Evolutionary conservation across 2,329 filamentous ascomycete species (phyloP).

Genomic region (Malbranchea zuffiana): DNA sequence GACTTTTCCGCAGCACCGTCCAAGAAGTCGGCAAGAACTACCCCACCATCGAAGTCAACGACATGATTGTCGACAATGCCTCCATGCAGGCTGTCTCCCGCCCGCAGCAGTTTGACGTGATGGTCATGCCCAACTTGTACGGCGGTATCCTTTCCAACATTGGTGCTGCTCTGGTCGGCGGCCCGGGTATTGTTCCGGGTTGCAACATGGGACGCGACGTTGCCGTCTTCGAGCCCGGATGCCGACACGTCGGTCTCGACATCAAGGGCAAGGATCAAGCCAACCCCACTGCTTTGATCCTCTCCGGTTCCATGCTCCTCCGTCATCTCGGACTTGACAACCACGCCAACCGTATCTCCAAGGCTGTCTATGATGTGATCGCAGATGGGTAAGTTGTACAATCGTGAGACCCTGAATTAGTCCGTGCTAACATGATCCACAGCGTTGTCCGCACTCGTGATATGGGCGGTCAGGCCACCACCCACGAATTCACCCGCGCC

Average conservation of each 20-base stretch:
- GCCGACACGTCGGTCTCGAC: slow-evolving; percentile 97
- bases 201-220: slow-evolving; percentile 99
- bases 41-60: slow-evolving; percentile 88
- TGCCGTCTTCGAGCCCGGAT: slow-evolving; percentile 96
- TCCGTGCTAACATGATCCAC: not conserved
- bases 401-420: not conserved
- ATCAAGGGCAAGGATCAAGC: slow-evolving; percentile 99
- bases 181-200: slow-evolving; percentile 90
- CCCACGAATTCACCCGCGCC: slow-evolving; percentile 88
- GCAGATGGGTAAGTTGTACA: slow-evolving; percentile 63
- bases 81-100: slow-evolving; percentile 97
- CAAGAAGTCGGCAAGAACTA: slow-evolving; percentile 88
- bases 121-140: slow-evolving; percentile 99
- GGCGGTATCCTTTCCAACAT: slow-evolving; percentile 99
- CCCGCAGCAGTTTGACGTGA: slow-evolving; percentile 97
- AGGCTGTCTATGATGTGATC: slow-evolving; percentile 66
- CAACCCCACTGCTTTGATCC: slow-evolving; percentile 90
- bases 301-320: slow-evolving; percentile 93
- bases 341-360: slow-evolving; percentile 96
- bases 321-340: slow-evolving; percentile 95
- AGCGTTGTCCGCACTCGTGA: slow-evolving; percentile 64
- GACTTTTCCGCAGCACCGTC: slow-evolving; percentile 97
- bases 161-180: slow-evolving; percentile 89
- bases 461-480: slow-evolving; percentile 85
- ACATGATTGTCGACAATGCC: slow-evolving; percentile 99